Evolutionary conservation across 1,284 basidiomycete genomes (phyloP), one percentile per base, ranked within the genome.

Genomic region (Heterobasidion occidentale): DNA sequence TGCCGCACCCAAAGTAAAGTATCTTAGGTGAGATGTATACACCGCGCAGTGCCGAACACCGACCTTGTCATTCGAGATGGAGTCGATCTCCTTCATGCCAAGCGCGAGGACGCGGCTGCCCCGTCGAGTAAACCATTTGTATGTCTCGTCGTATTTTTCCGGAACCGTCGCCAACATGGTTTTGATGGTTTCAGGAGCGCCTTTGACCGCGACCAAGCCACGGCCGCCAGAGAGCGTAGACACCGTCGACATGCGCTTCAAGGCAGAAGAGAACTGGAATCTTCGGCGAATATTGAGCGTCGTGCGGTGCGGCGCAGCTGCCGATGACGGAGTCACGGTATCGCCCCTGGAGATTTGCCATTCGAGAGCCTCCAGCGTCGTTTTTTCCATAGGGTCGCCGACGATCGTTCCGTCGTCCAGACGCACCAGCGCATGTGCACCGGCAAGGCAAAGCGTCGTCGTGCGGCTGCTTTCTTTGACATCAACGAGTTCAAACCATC

Each of bases 311-410:
- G 80, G 72, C 1, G 83, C 77, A 27, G 74, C 73, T 56, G 73
- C 70, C 9, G 76, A 73, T 36, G 77, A 71, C 0, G 92, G 87
- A 2, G 81, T 70, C 59, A 96, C 77, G 14, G 77, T 71, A 66
- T 95, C 92, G 79, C 91, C 91, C 72, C 88, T 90, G 44, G 77
- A 78, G 19, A 99, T 71, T 61, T 86, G 84, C 96, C 96, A 99
- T 58, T 92, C 86, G 50, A 99, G 79, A 1, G 94, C 90, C 62
- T 94, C 92, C 15, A 99, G 75, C 0, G 96, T 96, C 0, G 92
- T 96, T 75, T 96, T 96, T 72, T 99, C 96, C 96, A 99, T 99
- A 0, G 97, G 96, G 69, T 99, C 97, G 14, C 96, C 97, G 38
- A 99, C 95, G 42, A 97, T 78, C 1, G 86, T 88, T 4, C 94